Evolutionary conservation across 2,329 filamentous ascomycete species (phyloP), one percentile per base, ranked within the genome.

Genomic region (Verticillium tricorpus): DNA sequence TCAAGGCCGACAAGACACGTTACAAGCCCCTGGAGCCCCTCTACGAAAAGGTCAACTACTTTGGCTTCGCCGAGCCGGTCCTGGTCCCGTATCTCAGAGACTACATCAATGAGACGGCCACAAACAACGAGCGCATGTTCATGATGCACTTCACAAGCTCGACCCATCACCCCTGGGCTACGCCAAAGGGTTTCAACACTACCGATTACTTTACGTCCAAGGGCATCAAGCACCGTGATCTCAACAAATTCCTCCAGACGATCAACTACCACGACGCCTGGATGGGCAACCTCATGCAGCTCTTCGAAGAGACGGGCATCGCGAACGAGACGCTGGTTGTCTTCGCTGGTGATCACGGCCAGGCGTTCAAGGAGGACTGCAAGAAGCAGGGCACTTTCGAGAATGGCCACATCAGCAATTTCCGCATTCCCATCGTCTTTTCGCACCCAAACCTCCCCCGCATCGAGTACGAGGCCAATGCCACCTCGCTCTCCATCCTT

Each of bases 301-400:
- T 79, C 60, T 70, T 80, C 8, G 76, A 81, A 31, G 74, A 80
- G 37, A 66, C 73, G 3, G 77, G 75, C 28, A 75, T 80, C 17
- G 72, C 77, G 15, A 75, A 80, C 61, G 73, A 77, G 63, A 81
- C 78, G 6, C 69, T 81, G 5, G 74, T 81, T 1, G 76, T 81
- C 2, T 67, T 80, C n/a, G 73, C 79, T 6, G 79, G 79, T 19
- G 79, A 81, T 64, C 72, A 72, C 66, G 77, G 77, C 52, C 74
- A 76, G 65, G 74, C 77, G 9, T 80, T 80, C 63, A 65, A 71
- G 35, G 75, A 78, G 67, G 77, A 79, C 62, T 67, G 70, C 3
- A 69, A 69, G 15, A 69, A 71, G 3, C 72, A 72, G 19, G 75
- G 74, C 11, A 77, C 75, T 2, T 79, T 77, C 59, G 73, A 78